These are phyloP conservation scores for Xylaria sp. DNA, from an alignment of 2,329 filamentous ascomycete species.

Conservation along the genomic window DNA sequence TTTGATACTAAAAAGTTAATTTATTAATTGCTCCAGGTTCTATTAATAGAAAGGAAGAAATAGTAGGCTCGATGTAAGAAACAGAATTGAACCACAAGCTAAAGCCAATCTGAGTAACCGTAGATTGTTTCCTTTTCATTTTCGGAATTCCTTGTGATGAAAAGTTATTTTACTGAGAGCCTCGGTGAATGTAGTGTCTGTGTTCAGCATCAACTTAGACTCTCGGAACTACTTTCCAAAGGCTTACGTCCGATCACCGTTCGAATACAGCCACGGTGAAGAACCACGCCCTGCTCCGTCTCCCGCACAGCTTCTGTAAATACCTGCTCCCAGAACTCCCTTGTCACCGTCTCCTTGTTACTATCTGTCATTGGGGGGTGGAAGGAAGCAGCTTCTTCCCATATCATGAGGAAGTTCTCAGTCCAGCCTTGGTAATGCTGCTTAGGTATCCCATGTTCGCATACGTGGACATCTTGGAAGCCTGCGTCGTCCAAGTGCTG, in stretches of 20 bases:
- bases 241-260: conserved; percentile 22
- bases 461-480: conserved; percentile 21
- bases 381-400: conserved; percentile 41
- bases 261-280: conserved; percentile 37
- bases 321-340: conserved; percentile 39
- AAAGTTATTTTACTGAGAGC: too few species aligned
- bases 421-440: conserved; percentile 45
- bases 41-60: too few species aligned
- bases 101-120: too few species aligned
- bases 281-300: conserved; percentile 43
- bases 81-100: too few species aligned
- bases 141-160: too few species aligned
- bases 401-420: conserved; percentile 46
- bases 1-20: too few species aligned
- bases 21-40: too few species aligned
- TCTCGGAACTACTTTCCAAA: background rate
- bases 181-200: too few species aligned
- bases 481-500: background rate
- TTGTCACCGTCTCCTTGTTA: conserved; percentile 38
- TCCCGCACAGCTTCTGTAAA: conserved; percentile 42
- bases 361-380: conserved; percentile 38
- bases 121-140: too few species aligned
- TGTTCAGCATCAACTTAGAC: too few species aligned
- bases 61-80: too few species aligned
- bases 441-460: conserved; percentile 7